These are phyloP conservation scores for Leptographium wingfieldii DNA, from an alignment of 2,329 filamentous ascomycete species.

Conservation along the genomic window DNA sequence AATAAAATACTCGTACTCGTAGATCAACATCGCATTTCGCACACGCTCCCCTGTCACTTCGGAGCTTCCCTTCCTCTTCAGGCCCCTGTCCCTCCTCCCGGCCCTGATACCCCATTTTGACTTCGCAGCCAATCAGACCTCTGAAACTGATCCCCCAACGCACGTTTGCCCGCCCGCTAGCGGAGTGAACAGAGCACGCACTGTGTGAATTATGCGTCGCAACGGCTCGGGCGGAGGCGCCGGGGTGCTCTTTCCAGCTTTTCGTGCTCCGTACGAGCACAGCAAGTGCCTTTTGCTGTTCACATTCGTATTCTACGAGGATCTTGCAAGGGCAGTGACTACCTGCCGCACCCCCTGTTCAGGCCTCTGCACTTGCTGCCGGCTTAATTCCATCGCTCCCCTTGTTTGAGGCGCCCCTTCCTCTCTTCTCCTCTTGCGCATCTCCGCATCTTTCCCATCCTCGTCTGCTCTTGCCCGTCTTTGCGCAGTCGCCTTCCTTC, in stretches of 20 bases:
- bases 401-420: background rate
- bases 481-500: background rate
- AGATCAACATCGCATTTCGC: too few relatives aligned
- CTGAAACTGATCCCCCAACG: background rate
- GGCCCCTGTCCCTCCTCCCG: background rate
- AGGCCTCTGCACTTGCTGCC: background rate
- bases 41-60: background rate
- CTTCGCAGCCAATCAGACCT: background rate
- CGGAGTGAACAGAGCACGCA: background rate
- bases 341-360: background rate
- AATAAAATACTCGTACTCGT: too few relatives aligned
- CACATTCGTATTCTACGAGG: too few relatives aligned
- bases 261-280: background rate
- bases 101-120: background rate
- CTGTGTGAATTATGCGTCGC: constrained; percentile 2
- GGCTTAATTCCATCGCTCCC: constrained; percentile 1
- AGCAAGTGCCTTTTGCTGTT: background rate
- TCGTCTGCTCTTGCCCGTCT: background rate
- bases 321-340: background rate
- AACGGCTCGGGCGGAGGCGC: constrained; percentile 8
- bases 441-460: background rate
- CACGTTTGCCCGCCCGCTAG: background rate
- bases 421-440: background rate
- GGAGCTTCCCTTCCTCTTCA: background rate
- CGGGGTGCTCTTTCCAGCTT: constrained; percentile 1